phyloP scores from a whole-genome alignment of 768 basidiomycete species.

The Hemileccinum rubropunctum region DNA sequence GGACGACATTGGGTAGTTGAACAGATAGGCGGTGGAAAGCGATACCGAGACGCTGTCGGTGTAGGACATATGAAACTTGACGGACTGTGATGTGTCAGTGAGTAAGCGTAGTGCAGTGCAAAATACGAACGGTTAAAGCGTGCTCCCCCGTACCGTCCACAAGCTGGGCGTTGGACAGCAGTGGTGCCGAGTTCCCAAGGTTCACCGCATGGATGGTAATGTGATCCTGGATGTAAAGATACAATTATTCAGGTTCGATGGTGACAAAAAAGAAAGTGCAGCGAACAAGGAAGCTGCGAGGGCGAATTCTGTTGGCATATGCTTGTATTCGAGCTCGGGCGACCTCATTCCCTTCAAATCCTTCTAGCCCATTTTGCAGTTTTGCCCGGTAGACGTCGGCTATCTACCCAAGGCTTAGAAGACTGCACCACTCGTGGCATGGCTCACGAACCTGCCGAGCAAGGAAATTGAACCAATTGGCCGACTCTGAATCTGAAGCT shows the following conservation, averaged over 20 bases:
- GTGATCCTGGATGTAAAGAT: slow-evolving; percentile 57
- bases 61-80: slow-evolving; percentile 83
- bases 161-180: slow-evolving; percentile 67
- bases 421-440: neutral
- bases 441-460: slow-evolving; percentile 64
- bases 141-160: slow-evolving; percentile 11
- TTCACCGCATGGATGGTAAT: slow-evolving; percentile 84
- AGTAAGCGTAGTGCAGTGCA: neutral
- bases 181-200: slow-evolving; percentile 78
- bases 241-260: slow-evolving; percentile 1
- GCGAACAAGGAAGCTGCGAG: slow-evolving; percentile 64
- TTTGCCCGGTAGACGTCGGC: slow-evolving; percentile 74
- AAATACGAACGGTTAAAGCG: slow-evolving; percentile 31
- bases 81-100: slow-evolving; percentile 50
- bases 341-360: slow-evolving; percentile 77
- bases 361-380: slow-evolving; percentile 65
- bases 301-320: slow-evolving; percentile 77
- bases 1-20: slow-evolving; percentile 79
- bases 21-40: slow-evolving; percentile 77
- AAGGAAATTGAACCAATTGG: slow-evolving; percentile 90
- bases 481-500: slow-evolving; percentile 58
- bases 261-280: neutral
- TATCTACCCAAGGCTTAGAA: slow-evolving; percentile 41
- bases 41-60: slow-evolving; percentile 81
- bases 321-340: slow-evolving; percentile 76